These are phyloP conservation scores for Acacia confusa DNA, from an alignment of 306 rosid genomes.

Conservation along the genomic window DNA sequence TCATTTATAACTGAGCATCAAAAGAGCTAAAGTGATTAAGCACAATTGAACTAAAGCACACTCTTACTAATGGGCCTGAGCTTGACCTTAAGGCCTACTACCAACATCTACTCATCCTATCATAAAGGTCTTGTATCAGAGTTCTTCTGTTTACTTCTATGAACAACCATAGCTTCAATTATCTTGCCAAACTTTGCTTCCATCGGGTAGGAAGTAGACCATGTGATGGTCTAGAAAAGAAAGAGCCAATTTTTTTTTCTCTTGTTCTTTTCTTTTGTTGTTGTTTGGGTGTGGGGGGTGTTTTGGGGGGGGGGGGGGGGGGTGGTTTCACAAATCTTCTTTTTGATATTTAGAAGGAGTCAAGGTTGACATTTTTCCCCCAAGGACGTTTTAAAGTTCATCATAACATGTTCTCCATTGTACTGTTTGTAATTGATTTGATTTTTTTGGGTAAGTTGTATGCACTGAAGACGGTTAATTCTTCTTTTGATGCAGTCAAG, in stretches of 20 bases:
- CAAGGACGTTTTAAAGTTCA: not conserved
- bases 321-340: not conserved
- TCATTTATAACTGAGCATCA: too few relatives aligned
- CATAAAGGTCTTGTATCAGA: not conserved
- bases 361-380: not conserved
- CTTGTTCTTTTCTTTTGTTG: too few relatives aligned
- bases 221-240: not conserved
- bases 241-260: not conserved
- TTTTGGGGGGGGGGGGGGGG: too few relatives aligned
- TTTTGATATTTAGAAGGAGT: not conserved
- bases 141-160: not conserved
- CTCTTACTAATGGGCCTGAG: not conserved
- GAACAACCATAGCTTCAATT: not conserved
- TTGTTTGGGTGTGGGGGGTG: too few relatives aligned
- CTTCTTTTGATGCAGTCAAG: constrained; percentile 51
- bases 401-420: not conserved
- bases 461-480: constrained; percentile 29
- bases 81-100: not conserved
- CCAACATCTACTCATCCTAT: not conserved
- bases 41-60: not conserved
- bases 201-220: not conserved
- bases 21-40: too few relatives aligned
- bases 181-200: not conserved
- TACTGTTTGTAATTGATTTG: not conserved
- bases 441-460: not conserved